Evolutionary conservation across 345 rosid species (phyloP).

Genomic region (Hevea brasiliensis): DNA sequence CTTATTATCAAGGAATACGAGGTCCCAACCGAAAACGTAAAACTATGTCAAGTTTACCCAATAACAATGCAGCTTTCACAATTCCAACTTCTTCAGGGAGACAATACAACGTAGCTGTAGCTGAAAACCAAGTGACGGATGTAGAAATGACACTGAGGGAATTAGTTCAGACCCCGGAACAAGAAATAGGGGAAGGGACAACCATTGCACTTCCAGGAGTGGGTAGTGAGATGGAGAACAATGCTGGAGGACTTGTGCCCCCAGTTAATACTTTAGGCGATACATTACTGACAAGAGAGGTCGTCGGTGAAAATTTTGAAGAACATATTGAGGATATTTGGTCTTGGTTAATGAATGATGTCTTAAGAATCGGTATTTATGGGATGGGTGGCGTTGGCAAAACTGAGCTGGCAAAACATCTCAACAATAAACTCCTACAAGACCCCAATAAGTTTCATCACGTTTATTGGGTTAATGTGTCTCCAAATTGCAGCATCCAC

Average conservation of each 20-base stretch:
- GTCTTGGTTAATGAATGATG: not conserved
- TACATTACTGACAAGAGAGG: not conserved
- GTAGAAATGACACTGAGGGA: not conserved
- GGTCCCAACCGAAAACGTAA: not conserved
- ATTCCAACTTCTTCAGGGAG: not conserved
- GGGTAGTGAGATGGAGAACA: not conserved
- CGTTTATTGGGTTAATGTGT: conserved; percentile 22
- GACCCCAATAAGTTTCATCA: not conserved
- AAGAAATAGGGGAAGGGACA: too few relatives aligned
- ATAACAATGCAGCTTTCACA: not conserved
- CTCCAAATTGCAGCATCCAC: conserved; percentile 5
- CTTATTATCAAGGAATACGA: too few relatives aligned
- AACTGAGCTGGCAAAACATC: conserved; percentile 4
- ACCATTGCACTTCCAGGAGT: too few relatives aligned
- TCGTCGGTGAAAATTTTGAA: conserved; percentile 3
- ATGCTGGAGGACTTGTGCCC: not conserved
- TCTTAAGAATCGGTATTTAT: conserved; percentile 15
- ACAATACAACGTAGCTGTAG: not conserved
- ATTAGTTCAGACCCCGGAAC: not conserved
- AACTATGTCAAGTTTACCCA: not conserved
- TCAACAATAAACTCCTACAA: conserved; percentile 11
- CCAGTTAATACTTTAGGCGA: not conserved
- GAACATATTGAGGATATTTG: not conserved
- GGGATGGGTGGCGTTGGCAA: not conserved
- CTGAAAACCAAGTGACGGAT: not conserved